A percentile compares a stretch with the other conserved stretches of the same genome.
Evolutionary conservation across 495 filamentous ascomycete species (phyloP).

Genomic region (Neurospora sp.): DNA sequence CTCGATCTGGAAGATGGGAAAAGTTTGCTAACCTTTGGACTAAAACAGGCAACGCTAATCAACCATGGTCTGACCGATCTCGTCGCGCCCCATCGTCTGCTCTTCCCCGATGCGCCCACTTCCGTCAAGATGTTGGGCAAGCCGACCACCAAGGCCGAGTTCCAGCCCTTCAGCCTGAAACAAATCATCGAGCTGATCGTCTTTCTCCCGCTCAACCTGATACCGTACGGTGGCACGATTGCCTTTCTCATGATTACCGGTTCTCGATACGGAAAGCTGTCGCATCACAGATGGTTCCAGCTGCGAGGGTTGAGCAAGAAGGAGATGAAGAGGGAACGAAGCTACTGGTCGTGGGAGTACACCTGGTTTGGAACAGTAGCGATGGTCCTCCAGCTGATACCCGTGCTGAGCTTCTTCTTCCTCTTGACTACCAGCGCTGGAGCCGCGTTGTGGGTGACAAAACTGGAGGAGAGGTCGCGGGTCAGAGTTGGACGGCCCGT

Average conservation of each 20-base stretch:
- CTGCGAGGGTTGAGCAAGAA: slow-evolving; percentile 58
- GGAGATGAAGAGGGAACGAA: slow-evolving; percentile 53
- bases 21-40: neutral
- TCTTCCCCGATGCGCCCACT: slow-evolving; percentile 50
- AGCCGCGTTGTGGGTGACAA: slow-evolving; percentile 76
- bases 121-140: slow-evolving; percentile 67
- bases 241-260: slow-evolving; percentile 67
- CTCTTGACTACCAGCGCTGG: slow-evolving; percentile 69
- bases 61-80: slow-evolving; percentile 43
- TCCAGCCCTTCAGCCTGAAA: slow-evolving; percentile 58
- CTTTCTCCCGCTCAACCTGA: slow-evolving; percentile 78
- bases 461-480: slow-evolving; percentile 31
- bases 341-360: slow-evolving; percentile 58
- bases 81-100: slow-evolving; percentile 57
- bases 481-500: slow-evolving; percentile 15
- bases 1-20: slow-evolving; percentile 9
- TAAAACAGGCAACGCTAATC: slow-evolving; percentile 34
- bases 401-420: slow-evolving; percentile 78
- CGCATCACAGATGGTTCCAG: slow-evolving; percentile 67
- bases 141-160: slow-evolving; percentile 53
- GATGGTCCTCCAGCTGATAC: slow-evolving; percentile 59
- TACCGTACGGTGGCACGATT: slow-evolving; percentile 73
- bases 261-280: slow-evolving; percentile 45
- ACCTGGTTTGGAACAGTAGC: slow-evolving; percentile 47
- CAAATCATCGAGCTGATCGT: slow-evolving; percentile 69